Percentiles rank a stretch among this genome's conserved stretches.
Evolutionary conservation across 768 basidiomycete genomes (phyloP).

Genomic region (Suillus discolor): DNA sequence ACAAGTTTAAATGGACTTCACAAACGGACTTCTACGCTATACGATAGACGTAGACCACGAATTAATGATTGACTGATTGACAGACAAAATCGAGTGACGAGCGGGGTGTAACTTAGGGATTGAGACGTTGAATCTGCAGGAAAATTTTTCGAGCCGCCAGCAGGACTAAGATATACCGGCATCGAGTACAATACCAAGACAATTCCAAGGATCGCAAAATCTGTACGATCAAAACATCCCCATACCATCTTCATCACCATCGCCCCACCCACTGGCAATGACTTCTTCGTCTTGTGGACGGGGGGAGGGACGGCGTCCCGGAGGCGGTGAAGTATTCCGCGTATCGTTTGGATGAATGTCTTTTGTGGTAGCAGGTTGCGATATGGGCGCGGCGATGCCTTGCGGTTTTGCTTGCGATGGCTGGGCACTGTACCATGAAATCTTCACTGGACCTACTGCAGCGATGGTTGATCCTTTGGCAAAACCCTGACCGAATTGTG

Average conservation of each 20-base stretch:
- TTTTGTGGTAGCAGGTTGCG: slow-evolving; percentile 21
- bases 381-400: slow-evolving; percentile 20
- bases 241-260: slow-evolving; percentile 72
- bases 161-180: slow-evolving; percentile 8
- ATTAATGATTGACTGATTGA: neutral
- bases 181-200: slow-evolving; percentile 5
- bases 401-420: slow-evolving; percentile 23
- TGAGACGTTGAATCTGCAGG: neutral
- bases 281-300: slow-evolving; percentile 59
- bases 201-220: slow-evolving; percentile 4
- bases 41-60: neutral
- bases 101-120: neutral
- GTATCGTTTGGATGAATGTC: slow-evolving; percentile 27
- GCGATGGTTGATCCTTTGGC: slow-evolving; percentile 73
- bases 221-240: slow-evolving; percentile 33
- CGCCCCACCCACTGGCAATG: slow-evolving; percentile 71
- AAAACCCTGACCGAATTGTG: slow-evolving; percentile 52
- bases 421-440: slow-evolving; percentile 63
- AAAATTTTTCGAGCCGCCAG: neutral
- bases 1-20: neutral
- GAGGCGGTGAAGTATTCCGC: slow-evolving; percentile 22
- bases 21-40: neutral
- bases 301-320: slow-evolving; percentile 29
- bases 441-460: slow-evolving; percentile 61
- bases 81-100: neutral